phyloP scores from a whole-genome alignment of 2,329 filamentous ascomycete species.

The Trichoderma pleuroti region DNA sequence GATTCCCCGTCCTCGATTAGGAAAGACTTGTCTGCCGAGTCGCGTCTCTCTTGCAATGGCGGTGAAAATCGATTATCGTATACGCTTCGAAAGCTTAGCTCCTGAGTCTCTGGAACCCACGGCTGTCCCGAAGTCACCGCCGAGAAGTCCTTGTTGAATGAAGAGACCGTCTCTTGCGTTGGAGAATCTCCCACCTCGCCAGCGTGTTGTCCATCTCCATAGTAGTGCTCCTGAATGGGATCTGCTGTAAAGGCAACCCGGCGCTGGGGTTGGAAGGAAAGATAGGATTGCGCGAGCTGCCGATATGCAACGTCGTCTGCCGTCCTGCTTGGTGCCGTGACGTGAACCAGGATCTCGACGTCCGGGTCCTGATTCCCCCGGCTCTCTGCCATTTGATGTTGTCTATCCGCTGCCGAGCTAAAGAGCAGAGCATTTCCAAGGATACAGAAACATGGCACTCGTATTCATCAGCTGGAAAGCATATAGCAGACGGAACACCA shows the following conservation, averaged over 20 bases:
- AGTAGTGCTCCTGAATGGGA: neutral
- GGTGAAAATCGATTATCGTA: slow-evolving; percentile 43
- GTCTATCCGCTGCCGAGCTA: neutral
- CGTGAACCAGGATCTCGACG: slow-evolving; percentile 55
- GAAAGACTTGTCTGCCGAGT: neutral
- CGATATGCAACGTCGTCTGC: slow-evolving; percentile 49
- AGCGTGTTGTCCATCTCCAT: neutral
- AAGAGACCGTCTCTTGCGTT: neutral
- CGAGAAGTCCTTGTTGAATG: slow-evolving; percentile 19
- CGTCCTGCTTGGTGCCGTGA: slow-evolving; percentile 48
- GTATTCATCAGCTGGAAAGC: neutral
- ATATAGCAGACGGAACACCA: neutral
- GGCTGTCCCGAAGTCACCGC: slow-evolving; percentile 21
- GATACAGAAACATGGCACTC: neutral
- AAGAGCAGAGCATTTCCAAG: neutral
- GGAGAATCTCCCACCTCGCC: neutral
- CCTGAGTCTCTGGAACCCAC: slow-evolving; percentile 34
- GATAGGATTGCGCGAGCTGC: slow-evolving; percentile 48
- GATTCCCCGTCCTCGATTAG: neutral
- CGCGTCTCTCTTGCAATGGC: slow-evolving; percentile 21
- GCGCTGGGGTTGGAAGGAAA: slow-evolving; percentile 41
- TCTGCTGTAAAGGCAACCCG: neutral
- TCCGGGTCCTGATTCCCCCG: slow-evolving; percentile 26
- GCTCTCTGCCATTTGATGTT: slow-evolving; percentile 9
- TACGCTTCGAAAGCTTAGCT: slow-evolving; percentile 45